Conservation (phyloP, 768 basidiomycete genomes). For the Phaffia tasmanica region DNA sequence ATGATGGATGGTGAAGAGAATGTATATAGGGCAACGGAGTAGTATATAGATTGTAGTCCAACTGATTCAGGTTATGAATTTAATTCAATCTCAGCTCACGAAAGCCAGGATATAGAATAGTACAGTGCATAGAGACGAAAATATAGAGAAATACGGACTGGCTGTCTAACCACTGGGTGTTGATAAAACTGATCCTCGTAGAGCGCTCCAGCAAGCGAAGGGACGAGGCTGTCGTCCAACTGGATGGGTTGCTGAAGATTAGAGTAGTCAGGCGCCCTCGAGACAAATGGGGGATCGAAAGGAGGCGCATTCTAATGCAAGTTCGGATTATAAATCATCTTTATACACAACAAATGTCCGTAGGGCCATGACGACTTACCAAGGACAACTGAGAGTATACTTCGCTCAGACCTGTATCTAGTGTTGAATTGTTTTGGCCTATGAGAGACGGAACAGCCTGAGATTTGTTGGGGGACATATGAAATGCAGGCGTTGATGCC, state of each 20-base stretch:
- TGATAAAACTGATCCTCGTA: conserved; percentile 11
- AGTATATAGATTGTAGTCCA: conserved; percentile 89
- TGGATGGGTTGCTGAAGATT: neutral
- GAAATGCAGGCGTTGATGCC: conserved; percentile 21
- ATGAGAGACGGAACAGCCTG: neutral
- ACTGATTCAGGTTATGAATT: conserved; percentile 29
- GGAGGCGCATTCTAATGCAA: neutral
- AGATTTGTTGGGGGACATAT: conserved; percentile 1
- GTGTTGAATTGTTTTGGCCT: neutral
- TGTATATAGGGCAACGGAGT: conserved; percentile 49
- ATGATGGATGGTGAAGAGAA: conserved; percentile 43
- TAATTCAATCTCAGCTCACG: too few relatives aligned
- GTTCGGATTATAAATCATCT: neutral
- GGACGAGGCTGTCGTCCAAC: neutral
- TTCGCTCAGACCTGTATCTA: conserved; percentile 8
- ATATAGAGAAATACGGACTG: conserved; percentile 2
- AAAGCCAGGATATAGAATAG: neutral
- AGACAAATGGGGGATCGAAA: neutral
- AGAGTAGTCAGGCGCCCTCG: neutral
- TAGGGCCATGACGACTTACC: conserved; percentile 6
- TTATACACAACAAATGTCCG: neutral
- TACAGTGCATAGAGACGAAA: neutral
- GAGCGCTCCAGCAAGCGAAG: neutral
- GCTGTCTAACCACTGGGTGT: conserved; percentile 8
- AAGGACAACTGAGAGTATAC: conserved; percentile 21